Evolutionary conservation across 345 rosid genomes (phyloP).

Genomic region (Eucalyptus curtisii): DNA sequence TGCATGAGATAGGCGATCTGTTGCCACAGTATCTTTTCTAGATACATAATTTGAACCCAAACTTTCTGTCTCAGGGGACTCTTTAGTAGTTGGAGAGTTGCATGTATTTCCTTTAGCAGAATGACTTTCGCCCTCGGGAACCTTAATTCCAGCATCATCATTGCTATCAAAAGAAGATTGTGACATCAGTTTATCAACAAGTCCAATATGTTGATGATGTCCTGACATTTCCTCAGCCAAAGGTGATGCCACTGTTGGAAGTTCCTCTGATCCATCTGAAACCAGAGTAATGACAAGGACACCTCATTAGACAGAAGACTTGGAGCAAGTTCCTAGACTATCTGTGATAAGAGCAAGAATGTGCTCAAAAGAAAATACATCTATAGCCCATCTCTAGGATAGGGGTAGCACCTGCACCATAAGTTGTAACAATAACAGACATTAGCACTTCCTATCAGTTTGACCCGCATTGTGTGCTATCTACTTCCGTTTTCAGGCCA

Average conservation of each 20-base stretch:
- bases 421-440: background rate
- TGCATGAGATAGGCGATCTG: constrained; percentile 37
- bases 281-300: background rate
- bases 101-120: constrained; percentile 8
- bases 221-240: constrained; percentile 9
- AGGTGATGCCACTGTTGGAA: constrained; percentile 14
- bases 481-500: background rate
- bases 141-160: constrained; percentile 7
- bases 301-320: background rate
- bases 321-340: background rate
- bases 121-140: background rate
- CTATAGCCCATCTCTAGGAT: background rate
- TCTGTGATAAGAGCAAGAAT: background rate
- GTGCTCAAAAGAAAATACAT: background rate
- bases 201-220: background rate
- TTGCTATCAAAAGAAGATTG: background rate
- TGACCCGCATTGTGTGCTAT: background rate
- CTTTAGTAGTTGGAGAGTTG: background rate
- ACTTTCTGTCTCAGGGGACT: constrained; percentile 7
- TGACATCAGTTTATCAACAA: constrained; percentile 3
- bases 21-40: constrained; percentile 16
- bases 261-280: constrained; percentile 35
- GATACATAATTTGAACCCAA: constrained; percentile 7
- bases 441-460: background rate
- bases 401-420: background rate